Percentiles rank a stretch among this genome's conserved stretches.
Conservation (phyloP, 2,329 filamentous ascomycete species). For the Emydomyces testavorans region DNA sequence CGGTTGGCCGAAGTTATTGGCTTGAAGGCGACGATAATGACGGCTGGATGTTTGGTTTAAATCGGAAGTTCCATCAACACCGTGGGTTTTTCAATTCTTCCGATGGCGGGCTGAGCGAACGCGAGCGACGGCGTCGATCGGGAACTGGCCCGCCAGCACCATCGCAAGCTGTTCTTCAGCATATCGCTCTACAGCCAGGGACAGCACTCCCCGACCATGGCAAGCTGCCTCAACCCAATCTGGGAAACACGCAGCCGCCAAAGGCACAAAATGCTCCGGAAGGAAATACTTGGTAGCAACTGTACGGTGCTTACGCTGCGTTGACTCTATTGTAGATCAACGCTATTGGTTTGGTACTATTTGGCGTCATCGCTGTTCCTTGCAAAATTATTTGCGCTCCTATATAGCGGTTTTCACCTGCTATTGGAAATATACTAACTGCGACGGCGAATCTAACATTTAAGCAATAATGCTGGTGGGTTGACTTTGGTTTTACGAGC, state of each 20-base stretch:
- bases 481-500: not conserved
- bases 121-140: constrained; percentile 50
- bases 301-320: not conserved
- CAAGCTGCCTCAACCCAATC: constrained; percentile 1
- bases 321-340: not conserved
- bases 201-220: not conserved
- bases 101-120: constrained; percentile 40
- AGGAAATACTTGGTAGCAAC: constrained; percentile 4
- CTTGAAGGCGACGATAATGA: constrained; percentile 52
- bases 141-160: constrained; percentile 46
- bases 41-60: constrained; percentile 56
- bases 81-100: constrained; percentile 26
- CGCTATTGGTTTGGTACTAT: constrained; percentile 3
- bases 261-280: constrained; percentile 9
- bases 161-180: constrained; percentile 29
- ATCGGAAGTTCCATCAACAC: constrained; percentile 48
- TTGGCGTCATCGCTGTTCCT: constrained; percentile 4
- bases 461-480: not conserved
- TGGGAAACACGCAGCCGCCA: constrained; percentile 1
- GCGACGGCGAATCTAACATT: not conserved
- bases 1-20: constrained; percentile 67
- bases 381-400: not conserved
- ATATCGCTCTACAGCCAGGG: constrained; percentile 12
- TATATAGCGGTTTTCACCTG: not conserved
- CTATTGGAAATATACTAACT: not conserved